Evolutionary conservation across 805 yeast species (phyloP), one percentile per base, ranked within the genome.

Genomic region (Saccharomyces jurei): DNA sequence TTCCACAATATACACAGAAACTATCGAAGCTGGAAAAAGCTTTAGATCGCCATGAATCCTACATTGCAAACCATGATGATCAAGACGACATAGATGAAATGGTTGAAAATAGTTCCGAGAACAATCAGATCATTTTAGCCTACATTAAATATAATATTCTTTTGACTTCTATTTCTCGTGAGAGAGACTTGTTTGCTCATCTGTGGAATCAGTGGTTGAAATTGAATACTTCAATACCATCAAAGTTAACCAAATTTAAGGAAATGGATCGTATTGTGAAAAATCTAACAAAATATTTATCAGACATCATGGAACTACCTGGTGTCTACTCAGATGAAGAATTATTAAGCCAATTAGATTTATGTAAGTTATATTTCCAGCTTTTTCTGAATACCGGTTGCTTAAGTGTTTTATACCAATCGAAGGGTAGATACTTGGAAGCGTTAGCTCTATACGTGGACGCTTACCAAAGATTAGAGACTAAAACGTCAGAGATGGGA

Each of bases 311-410:
- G 63, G 96, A 89, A 56, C 77, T 94, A 51, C 97, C 97, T 0
- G 98, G 98, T 76, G 96, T 92, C 21, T 83, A 86, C 64, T 87
- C 88, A 52, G 96, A 89, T 66, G 94, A 87, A 52, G 83, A 78
- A 25, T 75, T 92, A 53, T 67, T 74, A 57, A 71, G 58, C n/a
- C 63, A 63, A 48, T 50, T 69, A 48, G 67, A 64, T 25, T 52
- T 67, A n/a, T 48, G 58, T 14, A 62, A 58, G 36, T 28, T 52
- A 11, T 66, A 63, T 55, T 68, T 58, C 54, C 58, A 60, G 46
- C 41, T 61, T 4, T 51, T 58, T 28, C 52, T 65, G 44, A 56
- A 56, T 31, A 60, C 69, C 4, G 64, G 60, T 22, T 67, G 70
- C 52, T 54, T 69, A 14, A 68, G 66, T 3, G 48, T 62, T 10